Base-by-base conservation (phyloP, 1,139 yeast genomes). In the Yamadazyma dushanensis region DNA sequence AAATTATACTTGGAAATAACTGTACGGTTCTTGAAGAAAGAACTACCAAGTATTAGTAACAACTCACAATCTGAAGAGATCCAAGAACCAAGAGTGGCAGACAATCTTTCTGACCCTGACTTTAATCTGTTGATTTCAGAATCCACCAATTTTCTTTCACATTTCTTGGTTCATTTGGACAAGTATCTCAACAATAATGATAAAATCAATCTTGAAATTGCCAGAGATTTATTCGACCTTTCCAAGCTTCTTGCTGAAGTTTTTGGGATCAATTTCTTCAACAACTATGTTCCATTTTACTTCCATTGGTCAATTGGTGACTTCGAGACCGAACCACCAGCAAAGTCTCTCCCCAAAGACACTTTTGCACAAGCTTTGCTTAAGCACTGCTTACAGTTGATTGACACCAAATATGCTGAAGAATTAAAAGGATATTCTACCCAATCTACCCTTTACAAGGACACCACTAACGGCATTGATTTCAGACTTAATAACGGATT, bases 221-320 rank as follows among this genome's bases (percentile, higher is more conserved):
- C 54, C 9, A 42, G 42, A 3, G 33, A 51, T 14, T 43, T 73
- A 21, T 47, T 61, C 2, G 45, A 46, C 1, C 51, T 63, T 3
- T 44, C 73, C 26, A 56, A 56, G 11, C 18, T 26, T 14, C 49
- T 74, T 45, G 43, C 61, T 13, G 41, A 47, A 2, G 59, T 59
- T 20, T 64, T 68, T 40, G 81, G 80, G 1, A 51, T 73, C 36
- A 76, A 76, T 44, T 69, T 74, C 26, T 47, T 71, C 11, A 60
- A 57, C 40, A 73, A 73, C 46, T 72, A 66, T 34, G 45, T 75
- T 7, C 76, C 79, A 5, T 73, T 66, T 46, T 70, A 73, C 46
- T 65, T 63, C 43, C 67, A 66, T 41, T 75, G 80, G 79, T 60
- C 62, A 32, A 40, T 63, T 3, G 15, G 22, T 10, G 27, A 30